A percentile compares a stretch with the other conserved stretches of the same genome.
These are phyloP conservation scores for Boletus vinaceobasis DNA, from an alignment of 768 basidiomycete genomes.

Conservation along the genomic window DNA sequence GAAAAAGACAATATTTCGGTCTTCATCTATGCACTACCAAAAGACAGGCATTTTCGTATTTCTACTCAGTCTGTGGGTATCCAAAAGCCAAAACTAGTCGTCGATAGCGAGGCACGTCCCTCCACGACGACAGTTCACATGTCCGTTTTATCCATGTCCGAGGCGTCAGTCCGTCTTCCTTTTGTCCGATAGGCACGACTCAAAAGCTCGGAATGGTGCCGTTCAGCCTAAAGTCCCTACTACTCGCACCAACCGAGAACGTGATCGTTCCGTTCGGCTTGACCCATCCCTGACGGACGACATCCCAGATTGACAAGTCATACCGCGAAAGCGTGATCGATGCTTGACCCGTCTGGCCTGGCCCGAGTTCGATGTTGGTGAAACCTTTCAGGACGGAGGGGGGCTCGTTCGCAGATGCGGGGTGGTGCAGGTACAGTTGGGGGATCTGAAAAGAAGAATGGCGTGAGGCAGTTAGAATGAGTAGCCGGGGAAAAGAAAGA, in stretches of 20 bases:
- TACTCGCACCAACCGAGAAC: constrained; percentile 67
- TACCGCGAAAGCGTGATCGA: constrained; percentile 62
- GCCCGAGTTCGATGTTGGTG: constrained; percentile 48
- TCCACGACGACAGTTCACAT: too few relatives aligned
- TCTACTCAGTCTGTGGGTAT: too few relatives aligned
- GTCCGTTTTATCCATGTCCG: not conserved
- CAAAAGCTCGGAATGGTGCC: constrained; percentile 32
- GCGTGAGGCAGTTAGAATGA: not conserved
- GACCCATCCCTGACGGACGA: constrained; percentile 67
- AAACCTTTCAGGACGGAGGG: constrained; percentile 73
- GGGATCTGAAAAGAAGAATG: constrained; percentile 46
- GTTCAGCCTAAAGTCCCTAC: constrained; percentile 53
- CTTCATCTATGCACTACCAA: too few relatives aligned
- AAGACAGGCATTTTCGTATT: too few relatives aligned
- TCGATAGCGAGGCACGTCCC: too few relatives aligned
- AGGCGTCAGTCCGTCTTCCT: not conserved
- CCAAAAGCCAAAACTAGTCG: too few relatives aligned
- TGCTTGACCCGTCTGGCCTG: constrained; percentile 46
- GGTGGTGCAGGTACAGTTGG: constrained; percentile 74
- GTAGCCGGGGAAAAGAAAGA: not conserved
- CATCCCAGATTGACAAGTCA: constrained; percentile 77
- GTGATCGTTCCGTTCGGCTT: constrained; percentile 60
- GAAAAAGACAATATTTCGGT: too few relatives aligned
- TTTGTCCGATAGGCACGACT: too few relatives aligned
- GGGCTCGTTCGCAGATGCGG: constrained; percentile 59